Evolutionary conservation across 768 basidiomycete species (phyloP).

Genomic region (Tulasnella sp.): DNA sequence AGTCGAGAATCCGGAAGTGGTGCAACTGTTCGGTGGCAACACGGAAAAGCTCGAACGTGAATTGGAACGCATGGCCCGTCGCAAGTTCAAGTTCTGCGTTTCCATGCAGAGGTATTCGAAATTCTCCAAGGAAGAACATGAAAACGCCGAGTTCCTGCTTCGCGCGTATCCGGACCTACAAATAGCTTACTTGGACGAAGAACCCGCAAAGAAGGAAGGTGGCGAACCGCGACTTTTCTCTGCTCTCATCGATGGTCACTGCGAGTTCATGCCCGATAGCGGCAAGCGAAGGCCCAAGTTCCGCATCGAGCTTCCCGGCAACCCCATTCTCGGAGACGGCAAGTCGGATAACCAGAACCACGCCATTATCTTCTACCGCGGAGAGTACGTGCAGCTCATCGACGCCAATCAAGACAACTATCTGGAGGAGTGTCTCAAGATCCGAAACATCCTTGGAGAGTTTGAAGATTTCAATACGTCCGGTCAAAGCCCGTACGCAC

Average conservation of each 20-base stretch:
- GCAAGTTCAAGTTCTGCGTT: constrained; percentile 98
- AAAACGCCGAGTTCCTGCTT: constrained; percentile 95
- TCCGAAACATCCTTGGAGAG: constrained; percentile 93
- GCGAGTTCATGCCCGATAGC: constrained; percentile 83
- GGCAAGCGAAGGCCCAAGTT: constrained; percentile 91
- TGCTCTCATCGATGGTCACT: constrained; percentile 93
- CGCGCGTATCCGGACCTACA: constrained; percentile 98
- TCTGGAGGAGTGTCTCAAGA: constrained; percentile 98
- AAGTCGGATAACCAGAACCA: constrained; percentile 99
- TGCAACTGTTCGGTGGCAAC: constrained; percentile 94
- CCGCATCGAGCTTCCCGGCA: constrained; percentile 95
- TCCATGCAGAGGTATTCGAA: constrained; percentile 99
- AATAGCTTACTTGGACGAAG: constrained; percentile 97
- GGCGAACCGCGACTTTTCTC: constrained; percentile 94
- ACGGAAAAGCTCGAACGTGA: constrained; percentile 94
- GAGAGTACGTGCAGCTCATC: constrained; percentile 97
- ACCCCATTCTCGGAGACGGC: constrained; percentile 97
- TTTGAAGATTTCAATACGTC: constrained; percentile 89
- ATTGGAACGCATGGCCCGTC: constrained; percentile 91
- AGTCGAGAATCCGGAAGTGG: constrained; percentile 98
- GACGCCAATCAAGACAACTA: constrained; percentile 99
- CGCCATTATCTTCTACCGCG: constrained; percentile 98
- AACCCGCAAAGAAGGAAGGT: constrained; percentile 84
- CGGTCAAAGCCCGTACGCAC: constrained; percentile 82
- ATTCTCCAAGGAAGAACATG: constrained; percentile 98